These are phyloP conservation scores for Gloeopeniophorella convolvens DNA, from an alignment of 768 basidiomycete genomes.

Conservation along the genomic window DNA sequence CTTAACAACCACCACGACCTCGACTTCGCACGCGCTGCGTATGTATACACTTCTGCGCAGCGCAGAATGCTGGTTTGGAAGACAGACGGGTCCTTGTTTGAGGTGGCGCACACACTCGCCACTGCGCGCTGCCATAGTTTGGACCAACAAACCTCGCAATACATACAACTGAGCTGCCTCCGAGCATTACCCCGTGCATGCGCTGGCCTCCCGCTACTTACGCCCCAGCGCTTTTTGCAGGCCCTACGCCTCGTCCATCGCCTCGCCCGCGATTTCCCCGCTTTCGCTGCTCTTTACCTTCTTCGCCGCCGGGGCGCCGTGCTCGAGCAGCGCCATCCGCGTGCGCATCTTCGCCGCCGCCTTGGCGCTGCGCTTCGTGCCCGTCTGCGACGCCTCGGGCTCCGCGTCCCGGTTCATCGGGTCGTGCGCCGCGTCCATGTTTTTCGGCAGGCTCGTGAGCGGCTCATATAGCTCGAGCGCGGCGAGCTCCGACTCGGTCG, in stretches of 20 bases:
- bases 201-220: too few species aligned
- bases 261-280: not conserved
- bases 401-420: conserved; percentile 30
- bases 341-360: conserved; percentile 22
- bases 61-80: conserved; percentile 16
- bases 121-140: conserved; percentile 20
- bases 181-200: too few species aligned
- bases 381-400: conserved; percentile 10
- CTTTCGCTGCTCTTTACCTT: not conserved
- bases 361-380: conserved; percentile 14
- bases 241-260: conserved; percentile 14
- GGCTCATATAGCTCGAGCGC: conserved; percentile 54
- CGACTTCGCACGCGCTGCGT: conserved; percentile 11
- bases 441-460: conserved; percentile 56
- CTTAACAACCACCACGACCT: conserved; percentile 11
- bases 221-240: too few species aligned
- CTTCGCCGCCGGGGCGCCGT: not conserved
- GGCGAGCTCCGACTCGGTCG: conserved; percentile 42
- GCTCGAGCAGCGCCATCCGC: conserved; percentile 18
- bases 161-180: too few species aligned
- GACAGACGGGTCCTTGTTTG: conserved; percentile 21
- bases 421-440: conserved; percentile 40
- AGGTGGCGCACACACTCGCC: conserved; percentile 11
- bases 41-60: not conserved
- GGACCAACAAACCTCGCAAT: conserved; percentile 18